These are phyloP conservation scores for Cryomyces antarcticus DNA, from an alignment of 495 filamentous ascomycete species.

Conservation along the genomic window DNA sequence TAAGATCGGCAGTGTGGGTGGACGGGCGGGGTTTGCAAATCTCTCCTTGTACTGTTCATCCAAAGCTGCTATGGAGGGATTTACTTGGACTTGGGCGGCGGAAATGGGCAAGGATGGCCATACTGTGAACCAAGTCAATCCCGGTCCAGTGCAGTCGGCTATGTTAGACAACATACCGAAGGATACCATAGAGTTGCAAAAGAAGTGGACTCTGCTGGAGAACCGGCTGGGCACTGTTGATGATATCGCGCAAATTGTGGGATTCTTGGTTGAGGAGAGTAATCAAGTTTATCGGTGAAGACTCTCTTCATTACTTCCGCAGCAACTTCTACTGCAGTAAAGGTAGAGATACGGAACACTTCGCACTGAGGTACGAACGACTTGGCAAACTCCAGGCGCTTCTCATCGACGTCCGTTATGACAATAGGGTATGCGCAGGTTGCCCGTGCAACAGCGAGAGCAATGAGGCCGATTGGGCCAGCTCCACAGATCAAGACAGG, in stretches of 20 bases:
- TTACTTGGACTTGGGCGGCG: slow-evolving; percentile 23
- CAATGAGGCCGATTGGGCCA: slow-evolving; percentile 30
- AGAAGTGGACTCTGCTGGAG: slow-evolving; percentile 19
- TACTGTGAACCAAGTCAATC: slow-evolving; percentile 25
- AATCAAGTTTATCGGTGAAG: slow-evolving; percentile 17
- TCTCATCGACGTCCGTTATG: slow-evolving; percentile 37
- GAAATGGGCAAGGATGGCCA: slow-evolving; percentile 24
- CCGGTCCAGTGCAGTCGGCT: slow-evolving; percentile 23
- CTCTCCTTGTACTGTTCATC: slow-evolving; percentile 21
- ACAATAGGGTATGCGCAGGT: slow-evolving; percentile 44
- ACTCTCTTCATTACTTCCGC: slow-evolving; percentile 30
- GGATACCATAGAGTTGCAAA: slow-evolving; percentile 18
- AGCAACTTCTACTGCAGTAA: slow-evolving; percentile 27
- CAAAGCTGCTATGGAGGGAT: slow-evolving; percentile 27
- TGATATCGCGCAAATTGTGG: slow-evolving; percentile 18
- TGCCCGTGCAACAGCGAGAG: slow-evolving; percentile 30
- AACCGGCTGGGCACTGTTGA: slow-evolving; percentile 13
- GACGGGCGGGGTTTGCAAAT: slow-evolving; percentile 19
- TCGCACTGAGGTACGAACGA: slow-evolving; percentile 32
- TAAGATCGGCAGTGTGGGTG: slow-evolving; percentile 30
- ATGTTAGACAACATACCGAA: slow-evolving; percentile 19
- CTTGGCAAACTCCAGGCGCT: slow-evolving; percentile 35
- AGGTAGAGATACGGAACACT: slow-evolving; percentile 30
- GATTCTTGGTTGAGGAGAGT: slow-evolving; percentile 12
- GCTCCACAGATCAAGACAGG: slow-evolving; percentile 26